A percentile compares a stretch with the other conserved stretches of the same genome.
phyloP scores from a whole-genome alignment of 768 basidiomycete species.

The Lactarius hatsudake region DNA sequence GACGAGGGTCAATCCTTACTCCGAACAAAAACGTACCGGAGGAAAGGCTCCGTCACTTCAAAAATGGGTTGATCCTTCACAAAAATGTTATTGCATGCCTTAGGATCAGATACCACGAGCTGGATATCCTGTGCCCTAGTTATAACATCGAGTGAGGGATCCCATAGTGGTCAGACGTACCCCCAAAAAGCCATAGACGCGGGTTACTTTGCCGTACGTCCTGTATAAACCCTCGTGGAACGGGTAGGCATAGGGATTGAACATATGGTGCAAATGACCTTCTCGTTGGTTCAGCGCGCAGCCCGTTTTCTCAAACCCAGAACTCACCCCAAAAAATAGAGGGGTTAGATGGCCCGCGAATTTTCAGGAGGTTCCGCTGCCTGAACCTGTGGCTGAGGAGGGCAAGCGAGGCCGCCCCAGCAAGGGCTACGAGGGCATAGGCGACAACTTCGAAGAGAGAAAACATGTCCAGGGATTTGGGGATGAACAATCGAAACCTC shows the following conservation, averaged over 20 bases:
- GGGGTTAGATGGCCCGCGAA: neutral
- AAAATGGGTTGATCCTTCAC: conserved; percentile 9
- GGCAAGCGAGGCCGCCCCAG: neutral
- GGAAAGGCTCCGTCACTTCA: neutral
- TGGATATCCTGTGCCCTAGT: neutral
- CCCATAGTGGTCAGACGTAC: neutral
- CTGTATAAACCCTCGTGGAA: neutral
- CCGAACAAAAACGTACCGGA: neutral
- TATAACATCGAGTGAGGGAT: neutral
- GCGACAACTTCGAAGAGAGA: neutral
- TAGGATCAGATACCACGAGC: conserved; percentile 11
- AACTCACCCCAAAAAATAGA: neutral
- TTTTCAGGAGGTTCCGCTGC: neutral
- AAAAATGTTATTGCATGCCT: conserved; percentile 7
- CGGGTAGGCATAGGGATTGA: neutral
- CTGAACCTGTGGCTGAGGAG: neutral
- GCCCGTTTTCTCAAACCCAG: neutral
- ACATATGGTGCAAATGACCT: neutral
- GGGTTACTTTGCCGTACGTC: neutral
- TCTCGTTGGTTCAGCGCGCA: neutral
- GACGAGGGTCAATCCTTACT: neutral
- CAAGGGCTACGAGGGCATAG: neutral
- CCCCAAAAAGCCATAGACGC: neutral
- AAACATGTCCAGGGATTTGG: neutral
- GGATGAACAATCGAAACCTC: neutral